phyloP scores from a whole-genome alignment of 2,329 filamentous ascomycete genomes.

The Trichophyton equinum region DNA sequence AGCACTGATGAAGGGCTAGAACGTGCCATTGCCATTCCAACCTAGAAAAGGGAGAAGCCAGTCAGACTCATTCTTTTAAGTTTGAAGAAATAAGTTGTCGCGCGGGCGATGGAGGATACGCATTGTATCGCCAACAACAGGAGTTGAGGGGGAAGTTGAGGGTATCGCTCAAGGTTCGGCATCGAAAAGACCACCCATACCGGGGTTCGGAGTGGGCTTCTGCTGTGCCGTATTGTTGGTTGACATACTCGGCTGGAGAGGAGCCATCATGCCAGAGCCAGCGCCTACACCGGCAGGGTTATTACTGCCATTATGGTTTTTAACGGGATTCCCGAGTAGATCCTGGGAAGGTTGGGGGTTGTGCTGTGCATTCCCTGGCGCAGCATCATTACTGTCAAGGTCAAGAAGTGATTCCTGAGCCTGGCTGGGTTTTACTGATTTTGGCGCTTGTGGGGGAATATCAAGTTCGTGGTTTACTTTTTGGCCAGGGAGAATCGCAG shows the following conservation, averaged over 20 bases:
- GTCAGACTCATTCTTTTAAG: neutral
- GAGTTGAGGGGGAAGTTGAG: neutral
- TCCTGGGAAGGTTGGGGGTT: slow-evolving; percentile 8
- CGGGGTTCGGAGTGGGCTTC: slow-evolving; percentile 25
- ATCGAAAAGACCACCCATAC: slow-evolving; percentile 34
- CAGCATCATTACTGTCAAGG: slow-evolving; percentile 8
- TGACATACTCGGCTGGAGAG: slow-evolving; percentile 11
- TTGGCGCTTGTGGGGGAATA: slow-evolving; percentile 40
- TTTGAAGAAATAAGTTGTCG: neutral
- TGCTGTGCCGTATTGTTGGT: slow-evolving; percentile 12
- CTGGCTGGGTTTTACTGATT: slow-evolving; percentile 1
- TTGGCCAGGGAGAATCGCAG: slow-evolving; percentile 73
- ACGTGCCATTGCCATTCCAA: neutral
- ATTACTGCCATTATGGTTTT: slow-evolving; percentile 1
- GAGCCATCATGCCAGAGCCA: slow-evolving; percentile 14
- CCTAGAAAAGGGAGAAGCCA: neutral
- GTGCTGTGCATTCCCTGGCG: neutral
- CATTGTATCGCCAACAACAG: neutral
- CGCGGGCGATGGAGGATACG: neutral
- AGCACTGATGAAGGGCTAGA: neutral
- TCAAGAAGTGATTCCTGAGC: slow-evolving; percentile 7
- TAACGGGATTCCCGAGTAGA: slow-evolving; percentile 12
- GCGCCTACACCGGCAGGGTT: neutral
- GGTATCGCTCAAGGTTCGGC: slow-evolving; percentile 20
- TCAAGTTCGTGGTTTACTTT: slow-evolving; percentile 42